A percentile compares a stretch with the other conserved stretches of the same genome.
These are phyloP conservation scores for Ceratocystis alfenasii DNA, from an alignment of 2,329 filamentous ascomycete species.

Conservation along the genomic window DNA sequence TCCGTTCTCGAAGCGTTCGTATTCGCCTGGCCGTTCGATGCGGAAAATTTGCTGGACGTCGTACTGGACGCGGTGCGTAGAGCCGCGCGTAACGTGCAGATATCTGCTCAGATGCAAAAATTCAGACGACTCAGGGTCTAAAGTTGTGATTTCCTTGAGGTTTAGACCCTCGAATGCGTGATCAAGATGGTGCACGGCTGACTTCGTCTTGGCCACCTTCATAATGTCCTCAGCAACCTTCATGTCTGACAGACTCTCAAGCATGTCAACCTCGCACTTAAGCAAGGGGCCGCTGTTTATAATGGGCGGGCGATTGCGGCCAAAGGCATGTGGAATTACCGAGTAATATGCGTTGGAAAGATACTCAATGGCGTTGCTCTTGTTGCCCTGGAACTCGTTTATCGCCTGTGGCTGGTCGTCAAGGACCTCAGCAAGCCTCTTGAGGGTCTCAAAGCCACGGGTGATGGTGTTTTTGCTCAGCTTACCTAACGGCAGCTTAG, in stretches of 20 bases:
- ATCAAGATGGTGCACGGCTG: slow-evolving; percentile 54
- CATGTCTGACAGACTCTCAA: slow-evolving; percentile 76
- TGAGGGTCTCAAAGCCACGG: slow-evolving; percentile 63
- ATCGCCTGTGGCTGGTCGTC: slow-evolving; percentile 38
- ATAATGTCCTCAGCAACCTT: slow-evolving; percentile 69
- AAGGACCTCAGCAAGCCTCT: slow-evolving; percentile 60
- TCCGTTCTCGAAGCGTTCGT: slow-evolving; percentile 47
- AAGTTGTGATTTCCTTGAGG: slow-evolving; percentile 63
- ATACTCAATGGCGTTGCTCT: slow-evolving; percentile 40
- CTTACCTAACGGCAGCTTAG: slow-evolving; percentile 74
- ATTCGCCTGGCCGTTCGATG: slow-evolving; percentile 63
- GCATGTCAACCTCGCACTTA: slow-evolving; percentile 65
- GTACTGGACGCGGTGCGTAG: slow-evolving; percentile 52
- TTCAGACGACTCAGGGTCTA: slow-evolving; percentile 48
- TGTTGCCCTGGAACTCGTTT: slow-evolving; percentile 32
- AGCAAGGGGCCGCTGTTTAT: slow-evolving; percentile 46
- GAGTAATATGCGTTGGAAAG: slow-evolving; percentile 72
- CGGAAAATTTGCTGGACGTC: slow-evolving; percentile 66
- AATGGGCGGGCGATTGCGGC: slow-evolving; percentile 58
- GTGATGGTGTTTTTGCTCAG: slow-evolving; percentile 67
- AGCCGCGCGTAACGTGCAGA: slow-evolving; percentile 52
- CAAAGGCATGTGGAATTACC: slow-evolving; percentile 70
- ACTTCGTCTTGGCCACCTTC: slow-evolving; percentile 42
- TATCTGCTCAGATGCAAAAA: slow-evolving; percentile 55
- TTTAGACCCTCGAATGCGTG: slow-evolving; percentile 58